These are phyloP conservation scores for Kwoniella sp. DNA, from an alignment of 768 basidiomycete species.

Conservation along the genomic window DNA sequence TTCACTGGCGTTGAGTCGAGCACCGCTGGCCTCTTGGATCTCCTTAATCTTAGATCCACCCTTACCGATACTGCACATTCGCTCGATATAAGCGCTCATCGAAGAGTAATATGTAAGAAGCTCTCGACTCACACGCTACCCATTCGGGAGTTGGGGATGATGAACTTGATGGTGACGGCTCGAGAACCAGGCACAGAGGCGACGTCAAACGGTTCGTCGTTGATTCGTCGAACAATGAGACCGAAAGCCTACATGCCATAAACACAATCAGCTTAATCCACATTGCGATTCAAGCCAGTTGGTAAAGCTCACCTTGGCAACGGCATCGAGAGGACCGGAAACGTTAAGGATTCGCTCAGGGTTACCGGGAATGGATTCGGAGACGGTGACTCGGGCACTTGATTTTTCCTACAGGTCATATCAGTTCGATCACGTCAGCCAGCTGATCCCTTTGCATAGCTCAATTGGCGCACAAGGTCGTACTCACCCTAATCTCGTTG, in stretches of 20 bases:
- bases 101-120: background rate
- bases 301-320: constrained; percentile 74
- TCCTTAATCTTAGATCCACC: constrained; percentile 98
- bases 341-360: constrained; percentile 99
- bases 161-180: constrained; percentile 98
- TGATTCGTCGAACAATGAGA: constrained; percentile 95
- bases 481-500: constrained; percentile 91
- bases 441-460: too few relatives aligned
- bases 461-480: constrained; percentile 2
- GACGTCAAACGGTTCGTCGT: constrained; percentile 97
- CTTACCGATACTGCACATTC: constrained; percentile 71
- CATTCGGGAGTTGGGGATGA: constrained; percentile 99
- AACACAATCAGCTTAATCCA: background rate
- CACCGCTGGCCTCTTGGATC: constrained; percentile 97
- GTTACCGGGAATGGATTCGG: constrained; percentile 97
- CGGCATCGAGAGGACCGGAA: constrained; percentile 94
- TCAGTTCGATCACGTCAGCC: constrained; percentile 12
- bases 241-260: constrained; percentile 77
- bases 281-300: too few relatives aligned
- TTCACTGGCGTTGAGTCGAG: constrained; percentile 92
- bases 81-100: background rate
- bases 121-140: constrained; percentile 68
- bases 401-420: constrained; percentile 64
- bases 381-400: constrained; percentile 93
- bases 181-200: constrained; percentile 97